phyloP scores from a whole-genome alignment of 1,284 basidiomycete species.

The Ustilago esculenta region DNA sequence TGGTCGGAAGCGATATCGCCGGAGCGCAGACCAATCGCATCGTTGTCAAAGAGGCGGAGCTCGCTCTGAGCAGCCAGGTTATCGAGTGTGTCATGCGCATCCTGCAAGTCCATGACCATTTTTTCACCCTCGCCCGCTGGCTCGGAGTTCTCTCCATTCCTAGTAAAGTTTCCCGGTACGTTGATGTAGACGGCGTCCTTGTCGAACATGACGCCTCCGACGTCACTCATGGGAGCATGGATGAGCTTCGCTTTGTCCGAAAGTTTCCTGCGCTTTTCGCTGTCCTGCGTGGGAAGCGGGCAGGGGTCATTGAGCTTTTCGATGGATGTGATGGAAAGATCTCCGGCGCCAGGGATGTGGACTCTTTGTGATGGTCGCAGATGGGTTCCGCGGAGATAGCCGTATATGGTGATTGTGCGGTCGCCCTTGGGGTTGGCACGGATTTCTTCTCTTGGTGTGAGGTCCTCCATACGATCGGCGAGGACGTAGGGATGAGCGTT shows the following conservation, averaged over 20 bases:
- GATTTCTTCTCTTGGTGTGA: conserved; percentile 86
- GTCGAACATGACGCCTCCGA: conserved; percentile 96
- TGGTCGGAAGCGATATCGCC: conserved; percentile 5
- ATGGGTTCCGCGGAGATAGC: conserved; percentile 77
- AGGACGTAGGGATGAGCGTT: conserved; percentile 95
- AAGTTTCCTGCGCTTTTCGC: conserved; percentile 89
- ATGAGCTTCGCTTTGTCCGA: conserved; percentile 95
- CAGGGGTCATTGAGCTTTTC: conserved; percentile 88
- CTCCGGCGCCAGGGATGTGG: conserved; percentile 94
- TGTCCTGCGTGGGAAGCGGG: conserved; percentile 88
- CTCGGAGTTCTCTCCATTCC: conserved; percentile 70
- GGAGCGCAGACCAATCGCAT: conserved; percentile 66
- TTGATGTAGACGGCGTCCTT: conserved; percentile 99
- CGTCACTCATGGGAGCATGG: conserved; percentile 98
- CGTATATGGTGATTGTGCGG: conserved; percentile 90
- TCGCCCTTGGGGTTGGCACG: conserved; percentile 87
- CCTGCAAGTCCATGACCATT: conserved; percentile 97
- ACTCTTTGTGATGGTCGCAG: conserved; percentile 77
- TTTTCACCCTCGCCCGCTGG: conserved; percentile 84
- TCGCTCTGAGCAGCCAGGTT: conserved; percentile 82
- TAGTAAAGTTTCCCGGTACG: conserved; percentile 90
- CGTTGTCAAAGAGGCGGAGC: conserved; percentile 86
- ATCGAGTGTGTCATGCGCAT: conserved; percentile 82
- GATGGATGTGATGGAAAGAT: conserved; percentile 78
- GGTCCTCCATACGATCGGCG: conserved; percentile 93